Evolutionary conservation across 1,284 basidiomycete species (phyloP), one percentile per base, ranked within the genome.

Genomic region (Malassezia furfur): DNA sequence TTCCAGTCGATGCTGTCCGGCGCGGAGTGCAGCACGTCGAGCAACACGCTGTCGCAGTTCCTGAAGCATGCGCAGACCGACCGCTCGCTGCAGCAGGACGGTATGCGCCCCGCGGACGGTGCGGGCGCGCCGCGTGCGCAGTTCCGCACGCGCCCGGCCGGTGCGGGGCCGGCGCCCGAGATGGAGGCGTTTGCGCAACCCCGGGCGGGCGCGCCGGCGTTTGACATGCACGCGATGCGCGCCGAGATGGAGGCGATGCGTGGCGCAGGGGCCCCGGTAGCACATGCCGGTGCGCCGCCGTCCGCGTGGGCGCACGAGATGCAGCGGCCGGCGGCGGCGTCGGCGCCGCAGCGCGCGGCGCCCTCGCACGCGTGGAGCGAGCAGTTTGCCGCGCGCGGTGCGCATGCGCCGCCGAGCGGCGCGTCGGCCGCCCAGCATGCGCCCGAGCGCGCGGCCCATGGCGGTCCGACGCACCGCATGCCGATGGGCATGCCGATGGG

Each of bases 21-120:
- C 61, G 83, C 89, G 51, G 91, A 93, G 77, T 94, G 91, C 76
- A 86, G 86, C 8, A 82, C 84, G 21, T 81, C 84, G 6, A 81
- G 85, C 52, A 96, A 96, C 73, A 89, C 91, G 4, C 80, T 98
- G 31, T 84, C 87, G 17, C 86, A 90, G 68, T 85, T 96, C 40
- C 80, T 93, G 57, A 96, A 96, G 76, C 87, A 94, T 66, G 84
- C 90, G 5, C 88, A 91, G 60, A 84, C 84, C 3, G 91, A 96
- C 77, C 84, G 86, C 53, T 89, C 87, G 69, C 76, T 94, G 34
- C 88, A 91, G 56, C 68, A 73, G 54, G 71, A 57, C 41, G 21
- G 38, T 8, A 41, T 52, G 50, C 50, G 48, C 14, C 31, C 35
- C 1, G 40, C 5, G 3, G 40, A 12, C 5, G 12, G n/a, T n/a